These are phyloP conservation scores for Microascus cirrosus DNA, from an alignment of 2,329 filamentous ascomycete genomes.

Conservation along the genomic window DNA sequence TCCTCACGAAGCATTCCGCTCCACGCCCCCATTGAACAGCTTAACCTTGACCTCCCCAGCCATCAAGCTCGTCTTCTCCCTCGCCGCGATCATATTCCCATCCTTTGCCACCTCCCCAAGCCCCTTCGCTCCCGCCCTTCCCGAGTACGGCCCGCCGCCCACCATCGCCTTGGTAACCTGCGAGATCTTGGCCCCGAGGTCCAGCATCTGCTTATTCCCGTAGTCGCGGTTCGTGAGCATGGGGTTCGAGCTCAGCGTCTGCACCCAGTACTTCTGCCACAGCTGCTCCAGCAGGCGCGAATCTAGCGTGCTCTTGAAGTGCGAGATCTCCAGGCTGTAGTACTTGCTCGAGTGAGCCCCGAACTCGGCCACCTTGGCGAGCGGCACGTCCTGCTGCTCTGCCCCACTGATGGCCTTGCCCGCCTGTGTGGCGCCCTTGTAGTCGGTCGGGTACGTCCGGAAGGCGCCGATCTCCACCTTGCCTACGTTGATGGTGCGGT, in stretches of 20 bases:
- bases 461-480: constrained; percentile 98
- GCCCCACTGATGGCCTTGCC: constrained; percentile 24
- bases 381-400: constrained; percentile 67
- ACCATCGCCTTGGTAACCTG: constrained; percentile 36
- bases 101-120: constrained; percentile 50
- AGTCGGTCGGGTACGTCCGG: constrained; percentile 71
- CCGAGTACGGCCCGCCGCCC: neutral
- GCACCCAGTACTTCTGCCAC: constrained; percentile 99
- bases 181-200: constrained; percentile 72
- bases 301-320: constrained; percentile 91
- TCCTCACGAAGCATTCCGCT: neutral
- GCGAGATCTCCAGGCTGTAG: constrained; percentile 82
- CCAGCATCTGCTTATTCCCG: constrained; percentile 81
- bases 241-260: constrained; percentile 84
- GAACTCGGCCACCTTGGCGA: constrained; percentile 93
- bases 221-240: constrained; percentile 89
- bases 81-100: constrained; percentile 48
- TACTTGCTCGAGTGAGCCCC: constrained; percentile 85
- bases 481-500: constrained; percentile 85
- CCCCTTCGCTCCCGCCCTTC: constrained; percentile 25
- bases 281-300: constrained; percentile 74
- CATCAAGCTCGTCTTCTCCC: constrained; percentile 52
- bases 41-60: constrained; percentile 52
- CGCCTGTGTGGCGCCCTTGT: constrained; percentile 36
- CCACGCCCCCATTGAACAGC: constrained; percentile 31